These are phyloP conservation scores for Lentinus brumalis DNA, from an alignment of 768 basidiomycete genomes.

Conservation along the genomic window DNA sequence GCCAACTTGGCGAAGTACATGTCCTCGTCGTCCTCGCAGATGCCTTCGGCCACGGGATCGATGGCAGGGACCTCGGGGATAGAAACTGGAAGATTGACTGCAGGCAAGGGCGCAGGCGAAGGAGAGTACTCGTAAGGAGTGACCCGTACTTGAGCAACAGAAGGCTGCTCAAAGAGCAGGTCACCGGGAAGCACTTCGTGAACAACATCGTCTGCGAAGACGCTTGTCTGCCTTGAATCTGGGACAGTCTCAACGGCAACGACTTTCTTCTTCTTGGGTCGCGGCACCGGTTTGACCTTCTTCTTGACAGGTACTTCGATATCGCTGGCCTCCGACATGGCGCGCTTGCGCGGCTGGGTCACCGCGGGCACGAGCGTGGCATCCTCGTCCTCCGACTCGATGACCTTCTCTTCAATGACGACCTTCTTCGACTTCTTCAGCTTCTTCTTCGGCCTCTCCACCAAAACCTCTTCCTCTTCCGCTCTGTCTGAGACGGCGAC, in stretches of 20 bases:
- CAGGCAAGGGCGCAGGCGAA: slow-evolving; percentile 54
- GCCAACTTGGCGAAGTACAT: slow-evolving; percentile 74
- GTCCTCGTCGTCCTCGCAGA: slow-evolving; percentile 90
- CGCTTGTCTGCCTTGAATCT: slow-evolving; percentile 12
- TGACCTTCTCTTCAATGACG: slow-evolving; percentile 36
- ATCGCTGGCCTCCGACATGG: slow-evolving; percentile 31
- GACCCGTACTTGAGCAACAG: slow-evolving; percentile 52
- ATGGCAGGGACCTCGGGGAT: slow-evolving; percentile 47
- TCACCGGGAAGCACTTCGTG: slow-evolving; percentile 56
- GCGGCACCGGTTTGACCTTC: slow-evolving; percentile 31
- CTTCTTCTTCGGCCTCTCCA: slow-evolving; percentile 31
- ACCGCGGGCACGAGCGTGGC: slow-evolving; percentile 27
- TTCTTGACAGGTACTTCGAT: slow-evolving; percentile 49
- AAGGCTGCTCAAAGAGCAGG: slow-evolving; percentile 50
- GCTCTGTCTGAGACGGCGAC: slow-evolving; percentile 28
- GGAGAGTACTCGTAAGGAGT: slow-evolving; percentile 46
- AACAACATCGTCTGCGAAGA: slow-evolving; percentile 32
- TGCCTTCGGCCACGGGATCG: slow-evolving; percentile 54
- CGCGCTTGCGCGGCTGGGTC: slow-evolving; percentile 29
- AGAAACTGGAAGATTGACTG: slow-evolving; percentile 35
- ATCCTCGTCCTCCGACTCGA: slow-evolving; percentile 67
- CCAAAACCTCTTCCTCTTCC: slow-evolving; percentile 17
- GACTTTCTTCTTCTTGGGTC: slow-evolving; percentile 37
- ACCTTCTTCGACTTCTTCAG: slow-evolving; percentile 27
- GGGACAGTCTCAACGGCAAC: slow-evolving; percentile 37